phyloP scores from a whole-genome alignment of 2,329 filamentous ascomycete genomes.

The Cladosporium colombiae region DNA sequence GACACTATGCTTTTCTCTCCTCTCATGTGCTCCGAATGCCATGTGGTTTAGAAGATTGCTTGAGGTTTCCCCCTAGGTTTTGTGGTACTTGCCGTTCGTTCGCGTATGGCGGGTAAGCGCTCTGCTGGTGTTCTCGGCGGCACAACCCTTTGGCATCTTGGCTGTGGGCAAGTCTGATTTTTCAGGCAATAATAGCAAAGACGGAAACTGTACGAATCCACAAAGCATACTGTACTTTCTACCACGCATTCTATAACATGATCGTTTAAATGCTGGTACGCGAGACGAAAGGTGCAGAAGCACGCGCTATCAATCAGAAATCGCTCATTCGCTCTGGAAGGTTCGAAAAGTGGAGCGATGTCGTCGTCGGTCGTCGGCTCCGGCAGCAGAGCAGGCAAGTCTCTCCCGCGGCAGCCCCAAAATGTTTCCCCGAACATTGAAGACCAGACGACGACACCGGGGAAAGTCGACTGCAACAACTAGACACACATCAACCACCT shows the following conservation, averaged over 20 bases:
- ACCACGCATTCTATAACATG: not conserved
- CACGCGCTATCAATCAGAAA: not conserved
- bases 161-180: not conserved
- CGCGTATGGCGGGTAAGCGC: not conserved
- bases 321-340: slow-evolving; percentile 19
- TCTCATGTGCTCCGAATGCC: not conserved
- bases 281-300: not conserved
- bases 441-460: slow-evolving; percentile 1
- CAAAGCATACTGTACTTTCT: no score
- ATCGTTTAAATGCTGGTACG: not conserved
- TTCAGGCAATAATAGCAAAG: not conserved
- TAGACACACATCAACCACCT: not conserved
- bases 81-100: not conserved
- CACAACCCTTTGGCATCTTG: not conserved
- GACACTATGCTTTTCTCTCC: not conserved
- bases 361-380: slow-evolving; percentile 8
- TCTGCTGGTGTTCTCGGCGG: not conserved
- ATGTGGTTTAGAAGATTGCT: not conserved
- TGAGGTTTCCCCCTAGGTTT: not conserved
- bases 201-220: no score
- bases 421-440: slow-evolving; percentile 16
- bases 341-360: slow-evolving; percentile 14
- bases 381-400: slow-evolving; percentile 4
- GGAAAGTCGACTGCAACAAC: not conserved
- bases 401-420: slow-evolving; percentile 16